Conservation (phyloP, 108 stramenopile genomes). For the Ochromonas danica region DNA sequence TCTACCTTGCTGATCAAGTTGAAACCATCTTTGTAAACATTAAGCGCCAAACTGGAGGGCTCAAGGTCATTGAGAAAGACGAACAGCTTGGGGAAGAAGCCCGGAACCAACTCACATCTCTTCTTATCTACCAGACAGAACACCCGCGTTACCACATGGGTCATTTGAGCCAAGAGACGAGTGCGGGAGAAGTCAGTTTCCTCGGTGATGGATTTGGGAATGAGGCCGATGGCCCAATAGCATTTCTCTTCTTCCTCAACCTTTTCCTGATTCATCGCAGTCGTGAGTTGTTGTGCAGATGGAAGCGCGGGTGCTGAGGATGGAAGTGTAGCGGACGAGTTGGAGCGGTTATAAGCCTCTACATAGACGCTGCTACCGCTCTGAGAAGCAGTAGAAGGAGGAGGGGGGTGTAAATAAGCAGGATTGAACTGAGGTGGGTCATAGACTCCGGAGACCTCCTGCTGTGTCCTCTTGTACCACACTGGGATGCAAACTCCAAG, state of each 20-base stretch:
- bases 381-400: too few relatives aligned
- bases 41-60: slow-evolving; percentile 13
- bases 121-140: slow-evolving; percentile 16
- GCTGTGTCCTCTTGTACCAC: too few relatives aligned
- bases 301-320: slow-evolving; percentile 12
- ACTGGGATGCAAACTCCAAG: too few relatives aligned
- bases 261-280: slow-evolving; percentile 15
- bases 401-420: too few relatives aligned
- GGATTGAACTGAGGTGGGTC: too few relatives aligned
- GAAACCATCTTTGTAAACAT: slow-evolving; percentile 17
- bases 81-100: slow-evolving; percentile 13
- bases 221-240: slow-evolving; percentile 13
- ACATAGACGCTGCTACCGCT: too few relatives aligned
- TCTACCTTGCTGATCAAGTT: slow-evolving; percentile 15
- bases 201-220: slow-evolving; percentile 14
- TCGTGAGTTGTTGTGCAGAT: slow-evolving; percentile 15
- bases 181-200: slow-evolving; percentile 13
- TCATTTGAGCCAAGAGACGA: slow-evolving; percentile 15
- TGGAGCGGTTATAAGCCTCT: too few relatives aligned
- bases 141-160: slow-evolving; percentile 12
- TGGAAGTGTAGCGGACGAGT: too few relatives aligned
- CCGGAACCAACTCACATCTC: slow-evolving; percentile 13
- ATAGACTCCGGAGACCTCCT: too few relatives aligned
- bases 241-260: slow-evolving; percentile 15
- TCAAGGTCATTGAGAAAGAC: slow-evolving; percentile 15